Conservation (phyloP, 2,329 filamentous ascomycete species). For the Ceratocystis variospora region DNA sequence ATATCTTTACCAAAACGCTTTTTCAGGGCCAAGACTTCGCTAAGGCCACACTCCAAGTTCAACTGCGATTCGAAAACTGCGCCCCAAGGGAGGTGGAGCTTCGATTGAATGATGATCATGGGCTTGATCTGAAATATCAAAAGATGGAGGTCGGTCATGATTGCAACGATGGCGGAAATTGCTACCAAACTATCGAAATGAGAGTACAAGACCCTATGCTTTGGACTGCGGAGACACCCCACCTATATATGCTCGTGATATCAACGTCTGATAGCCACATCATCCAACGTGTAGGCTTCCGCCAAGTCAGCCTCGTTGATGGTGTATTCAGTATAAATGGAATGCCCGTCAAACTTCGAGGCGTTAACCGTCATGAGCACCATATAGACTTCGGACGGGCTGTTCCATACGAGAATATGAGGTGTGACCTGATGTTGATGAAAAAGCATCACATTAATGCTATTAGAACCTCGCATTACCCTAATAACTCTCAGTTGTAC, state of each 20-base stretch:
- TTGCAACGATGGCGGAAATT: constrained; percentile 23
- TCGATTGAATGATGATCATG: not conserved
- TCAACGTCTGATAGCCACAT: constrained; percentile 25
- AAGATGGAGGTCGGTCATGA: not conserved
- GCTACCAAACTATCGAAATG: constrained; percentile 33
- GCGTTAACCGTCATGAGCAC: constrained; percentile 59
- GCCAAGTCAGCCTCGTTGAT: constrained; percentile 45
- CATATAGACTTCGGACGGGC: constrained; percentile 48
- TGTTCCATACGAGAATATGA: constrained; percentile 47
- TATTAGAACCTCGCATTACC: constrained; percentile 53
- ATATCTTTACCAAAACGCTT: constrained; percentile 42
- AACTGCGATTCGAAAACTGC: not conserved
- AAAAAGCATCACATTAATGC: constrained; percentile 58
- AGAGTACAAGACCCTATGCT: constrained; percentile 39
- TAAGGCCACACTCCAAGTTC: constrained; percentile 26
- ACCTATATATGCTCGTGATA: constrained; percentile 37
- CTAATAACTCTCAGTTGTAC: constrained; percentile 46
- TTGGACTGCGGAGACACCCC: constrained; percentile 57
- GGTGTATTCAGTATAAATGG: constrained; percentile 53
- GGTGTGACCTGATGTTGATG: constrained; percentile 49
- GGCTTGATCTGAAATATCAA: not conserved
- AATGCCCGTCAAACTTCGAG: constrained; percentile 48
- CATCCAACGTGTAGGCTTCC: constrained; percentile 46
- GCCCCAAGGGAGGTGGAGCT: not conserved
- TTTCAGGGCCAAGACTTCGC: constrained; percentile 30